phyloP scores from a whole-genome alignment of 345 rosid species.

The Dipteronia sinensis region DNA sequence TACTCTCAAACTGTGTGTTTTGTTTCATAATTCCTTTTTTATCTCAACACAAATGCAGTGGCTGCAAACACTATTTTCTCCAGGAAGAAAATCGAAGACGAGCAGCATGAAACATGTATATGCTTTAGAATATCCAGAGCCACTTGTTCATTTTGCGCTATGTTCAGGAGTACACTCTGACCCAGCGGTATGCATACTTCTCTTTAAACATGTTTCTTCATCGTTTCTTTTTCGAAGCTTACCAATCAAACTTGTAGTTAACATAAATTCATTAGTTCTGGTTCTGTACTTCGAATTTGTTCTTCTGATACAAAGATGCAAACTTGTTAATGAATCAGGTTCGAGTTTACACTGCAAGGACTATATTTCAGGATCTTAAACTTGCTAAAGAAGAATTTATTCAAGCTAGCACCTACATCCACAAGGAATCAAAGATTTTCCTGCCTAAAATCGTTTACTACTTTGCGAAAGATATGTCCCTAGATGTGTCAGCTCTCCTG shows the following conservation, averaged over 20 bases:
- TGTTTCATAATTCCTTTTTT: not conserved
- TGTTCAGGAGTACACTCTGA: slow-evolving; percentile 76
- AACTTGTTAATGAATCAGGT: slow-evolving; percentile 41
- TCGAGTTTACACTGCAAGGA: slow-evolving; percentile 63
- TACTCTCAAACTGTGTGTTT: not conserved
- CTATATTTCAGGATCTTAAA: slow-evolving; percentile 62
- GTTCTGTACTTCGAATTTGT: not conserved
- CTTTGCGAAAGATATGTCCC: slow-evolving; percentile 71
- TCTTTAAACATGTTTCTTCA: not conserved
- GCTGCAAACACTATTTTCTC: slow-evolving; percentile 74
- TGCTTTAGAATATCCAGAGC: slow-evolving; percentile 80
- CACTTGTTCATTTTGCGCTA: slow-evolving; percentile 82
- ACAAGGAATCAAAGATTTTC: slow-evolving; percentile 67
- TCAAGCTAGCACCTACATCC: slow-evolving; percentile 50
- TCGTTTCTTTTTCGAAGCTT: not conserved
- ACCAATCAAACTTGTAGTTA: not conserved
- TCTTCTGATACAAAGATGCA: slow-evolving; percentile 1
- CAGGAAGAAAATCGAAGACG: slow-evolving; percentile 61
- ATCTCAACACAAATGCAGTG: slow-evolving; percentile 49
- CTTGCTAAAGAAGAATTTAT: slow-evolving; percentile 64
- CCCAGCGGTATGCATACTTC: slow-evolving; percentile 52
- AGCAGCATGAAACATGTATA: slow-evolving; percentile 57
- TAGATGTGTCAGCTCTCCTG: slow-evolving; percentile 44
- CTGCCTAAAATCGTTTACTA: slow-evolving; percentile 61
- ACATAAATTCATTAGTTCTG: not conserved